A percentile compares a stretch with the other conserved stretches of the same genome.
phyloP scores from a whole-genome alignment of 1,139 yeast genomes.

The Wickerhamomyces sp. region DNA sequence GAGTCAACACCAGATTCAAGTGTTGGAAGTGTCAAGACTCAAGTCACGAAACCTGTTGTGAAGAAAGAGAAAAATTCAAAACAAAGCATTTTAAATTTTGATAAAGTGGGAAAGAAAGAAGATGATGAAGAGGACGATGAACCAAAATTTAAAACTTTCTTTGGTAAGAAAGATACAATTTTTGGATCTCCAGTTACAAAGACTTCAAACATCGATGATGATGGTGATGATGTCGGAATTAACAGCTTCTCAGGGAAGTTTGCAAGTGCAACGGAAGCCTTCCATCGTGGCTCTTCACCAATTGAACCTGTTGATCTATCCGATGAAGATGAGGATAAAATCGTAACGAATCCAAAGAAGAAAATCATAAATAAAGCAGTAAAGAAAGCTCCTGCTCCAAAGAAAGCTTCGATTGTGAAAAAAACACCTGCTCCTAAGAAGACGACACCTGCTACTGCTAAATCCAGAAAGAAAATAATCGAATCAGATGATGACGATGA shows the following conservation, averaged over 20 bases:
- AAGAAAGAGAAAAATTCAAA: conserved; percentile 1
- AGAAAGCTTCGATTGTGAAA: conserved; percentile 9
- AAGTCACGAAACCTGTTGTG: background rate
- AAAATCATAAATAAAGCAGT: conserved; percentile 3
- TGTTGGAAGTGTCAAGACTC: conserved; percentile 1
- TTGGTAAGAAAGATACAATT: conserved; percentile 20
- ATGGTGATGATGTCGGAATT: conserved; percentile 12
- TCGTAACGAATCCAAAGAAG: conserved; percentile 7
- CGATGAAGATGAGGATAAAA: conserved; percentile 9
- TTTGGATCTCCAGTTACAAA: conserved; percentile 25
- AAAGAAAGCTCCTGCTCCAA: conserved; percentile 14
- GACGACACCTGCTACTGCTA: conserved; percentile 4
- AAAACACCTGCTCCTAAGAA: conserved; percentile 16
- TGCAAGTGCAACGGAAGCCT: conserved; percentile 15
- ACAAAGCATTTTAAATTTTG: conserved; percentile 9
- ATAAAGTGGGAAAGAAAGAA: conserved; percentile 7
- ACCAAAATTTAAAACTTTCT: conserved; percentile 19
- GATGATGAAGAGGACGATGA: conserved; percentile 10
- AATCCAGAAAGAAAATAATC: conserved; percentile 7
- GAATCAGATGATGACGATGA: conserved; percentile 25
- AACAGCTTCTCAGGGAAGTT: conserved; percentile 16
- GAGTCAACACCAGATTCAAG: conserved; percentile 11
- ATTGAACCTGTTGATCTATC: background rate
- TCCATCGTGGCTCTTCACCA: conserved; percentile 7
- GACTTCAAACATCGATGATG: conserved; percentile 19